A percentile compares a stretch with the other conserved stretches of the same genome.
Evolutionary conservation across 2,329 filamentous ascomycete species (phyloP).

Genomic region (Aspergillus amoenus): DNA sequence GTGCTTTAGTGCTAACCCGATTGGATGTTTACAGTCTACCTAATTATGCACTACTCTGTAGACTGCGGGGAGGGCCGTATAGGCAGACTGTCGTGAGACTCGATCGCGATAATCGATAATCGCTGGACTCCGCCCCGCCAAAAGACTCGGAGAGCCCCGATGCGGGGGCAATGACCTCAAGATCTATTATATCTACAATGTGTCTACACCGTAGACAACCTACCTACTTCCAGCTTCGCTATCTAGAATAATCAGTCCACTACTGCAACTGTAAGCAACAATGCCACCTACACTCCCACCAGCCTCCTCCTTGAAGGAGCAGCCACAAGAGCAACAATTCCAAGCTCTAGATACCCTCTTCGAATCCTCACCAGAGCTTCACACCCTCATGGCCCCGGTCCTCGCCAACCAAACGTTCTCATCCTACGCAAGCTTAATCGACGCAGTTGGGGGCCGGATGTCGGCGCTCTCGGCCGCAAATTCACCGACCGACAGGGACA

Average conservation of each 20-base stretch:
- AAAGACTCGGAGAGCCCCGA: slow-evolving; percentile 23
- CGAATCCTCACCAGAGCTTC: slow-evolving; percentile 75
- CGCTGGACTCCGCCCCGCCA: slow-evolving; percentile 22
- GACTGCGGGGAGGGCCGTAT: no score
- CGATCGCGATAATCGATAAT: neutral
- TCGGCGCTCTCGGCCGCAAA: slow-evolving; percentile 56
- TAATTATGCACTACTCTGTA: no score
- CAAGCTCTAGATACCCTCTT: slow-evolving; percentile 74
- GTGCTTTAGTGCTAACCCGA: neutral
- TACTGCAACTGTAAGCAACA: neutral
- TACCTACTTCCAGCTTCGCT: neutral
- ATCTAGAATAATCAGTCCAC: neutral
- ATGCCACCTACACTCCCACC: slow-evolving; percentile 53
- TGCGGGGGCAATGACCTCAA: slow-evolving; percentile 18
- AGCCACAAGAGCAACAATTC: slow-evolving; percentile 55
- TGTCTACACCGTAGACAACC: no score
- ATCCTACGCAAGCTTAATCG: slow-evolving; percentile 70
- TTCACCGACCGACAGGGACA: slow-evolving; percentile 52
- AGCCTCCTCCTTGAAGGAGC: slow-evolving; percentile 55
- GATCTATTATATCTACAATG: neutral
- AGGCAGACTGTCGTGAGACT: neutral
- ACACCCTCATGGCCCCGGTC: slow-evolving; percentile 67
- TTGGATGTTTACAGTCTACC: no score
- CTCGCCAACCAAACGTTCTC: slow-evolving; percentile 61
- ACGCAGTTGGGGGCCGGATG: slow-evolving; percentile 64